Evolutionary conservation across 1,139 yeast species (phyloP).

Genomic region (Debaryomyces fabryi): DNA sequence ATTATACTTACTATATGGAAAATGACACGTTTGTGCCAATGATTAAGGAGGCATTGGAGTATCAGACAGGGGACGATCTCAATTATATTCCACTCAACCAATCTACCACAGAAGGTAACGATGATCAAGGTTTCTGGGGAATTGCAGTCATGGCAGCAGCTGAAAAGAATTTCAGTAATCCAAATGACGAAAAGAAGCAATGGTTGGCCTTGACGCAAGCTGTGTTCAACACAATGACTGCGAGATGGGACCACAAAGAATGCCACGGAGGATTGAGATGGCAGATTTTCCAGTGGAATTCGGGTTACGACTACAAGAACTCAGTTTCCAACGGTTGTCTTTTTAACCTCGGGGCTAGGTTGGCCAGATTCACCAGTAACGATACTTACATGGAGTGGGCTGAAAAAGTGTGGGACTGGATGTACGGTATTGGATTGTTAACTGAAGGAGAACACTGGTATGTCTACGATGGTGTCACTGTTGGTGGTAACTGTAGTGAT

Average conservation of each 20-base stretch:
- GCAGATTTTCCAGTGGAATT: conserved; percentile 95
- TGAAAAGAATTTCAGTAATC: conserved; percentile 74
- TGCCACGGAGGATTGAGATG: conserved; percentile 94
- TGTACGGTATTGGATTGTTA: conserved; percentile 61
- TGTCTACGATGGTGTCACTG: conserved; percentile 79
- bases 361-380: conserved; percentile 80
- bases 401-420: conserved; percentile 82
- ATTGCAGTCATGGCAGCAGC: conserved; percentile 82
- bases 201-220: conserved; percentile 83
- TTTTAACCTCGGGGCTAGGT: conserved; percentile 84
- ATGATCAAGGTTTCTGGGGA: conserved; percentile 94
- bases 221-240: conserved; percentile 85
- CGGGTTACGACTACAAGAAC: conserved; percentile 91
- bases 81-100: conserved; percentile 79
- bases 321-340: conserved; percentile 89
- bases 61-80: conserved; percentile 66
- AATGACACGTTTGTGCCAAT: conserved; percentile 60
- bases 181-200: conserved; percentile 34
- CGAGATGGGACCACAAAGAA: conserved; percentile 74
- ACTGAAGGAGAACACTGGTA: conserved; percentile 48
- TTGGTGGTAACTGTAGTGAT: conserved; percentile 62
- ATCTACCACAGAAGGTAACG: conserved; percentile 82
- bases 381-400: conserved; percentile 78
- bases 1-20: conserved; percentile 63
- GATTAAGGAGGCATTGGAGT: conserved; percentile 59